These are phyloP conservation scores for Haplosporangium sp. DNA, from an alignment of 371 early-diverging fungal species.

Conservation along the genomic window DNA sequence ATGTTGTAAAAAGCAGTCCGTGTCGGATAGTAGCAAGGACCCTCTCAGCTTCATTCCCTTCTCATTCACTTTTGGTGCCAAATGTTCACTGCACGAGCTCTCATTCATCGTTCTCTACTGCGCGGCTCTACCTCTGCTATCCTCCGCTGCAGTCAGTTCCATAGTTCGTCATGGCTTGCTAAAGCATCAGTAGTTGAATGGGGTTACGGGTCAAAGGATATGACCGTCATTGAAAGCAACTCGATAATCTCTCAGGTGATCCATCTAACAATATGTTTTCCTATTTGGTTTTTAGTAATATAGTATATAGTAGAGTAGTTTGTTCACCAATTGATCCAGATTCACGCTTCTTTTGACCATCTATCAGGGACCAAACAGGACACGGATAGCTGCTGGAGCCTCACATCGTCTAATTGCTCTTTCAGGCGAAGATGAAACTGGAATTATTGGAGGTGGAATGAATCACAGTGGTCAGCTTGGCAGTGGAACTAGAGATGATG, in stretches of 20 bases:
- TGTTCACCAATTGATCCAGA: not conserved
- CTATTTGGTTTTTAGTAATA: not conserved
- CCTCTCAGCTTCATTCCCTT: not conserved
- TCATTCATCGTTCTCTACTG: slow-evolving; percentile 1
- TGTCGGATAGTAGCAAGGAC: not conserved
- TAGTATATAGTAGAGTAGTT: no score
- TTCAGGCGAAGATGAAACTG: slow-evolving; percentile 32
- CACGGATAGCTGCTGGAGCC: slow-evolving; percentile 50
- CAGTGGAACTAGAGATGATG: slow-evolving; percentile 18
- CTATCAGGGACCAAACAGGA: slow-evolving; percentile 27
- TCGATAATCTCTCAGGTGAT: slow-evolving; percentile 30
- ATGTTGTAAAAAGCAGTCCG: slow-evolving; percentile 9
- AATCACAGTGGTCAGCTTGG: slow-evolving; percentile 55
- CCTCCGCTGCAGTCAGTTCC: slow-evolving; percentile 20
- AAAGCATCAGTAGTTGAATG: slow-evolving; percentile 40
- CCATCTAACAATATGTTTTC: not conserved
- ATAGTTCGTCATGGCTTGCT: slow-evolving; percentile 23
- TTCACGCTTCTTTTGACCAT: not conserved
- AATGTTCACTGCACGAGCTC: not conserved
- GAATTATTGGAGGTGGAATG: slow-evolving; percentile 45
- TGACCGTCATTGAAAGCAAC: slow-evolving; percentile 28
- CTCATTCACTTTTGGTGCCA: not conserved
- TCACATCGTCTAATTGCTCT: slow-evolving; percentile 45
- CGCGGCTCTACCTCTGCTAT: not conserved
- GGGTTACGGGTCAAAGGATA: slow-evolving; percentile 33